Conservation (phyloP, 495 filamentous ascomycete species). For the Tuber borchii region DNA sequence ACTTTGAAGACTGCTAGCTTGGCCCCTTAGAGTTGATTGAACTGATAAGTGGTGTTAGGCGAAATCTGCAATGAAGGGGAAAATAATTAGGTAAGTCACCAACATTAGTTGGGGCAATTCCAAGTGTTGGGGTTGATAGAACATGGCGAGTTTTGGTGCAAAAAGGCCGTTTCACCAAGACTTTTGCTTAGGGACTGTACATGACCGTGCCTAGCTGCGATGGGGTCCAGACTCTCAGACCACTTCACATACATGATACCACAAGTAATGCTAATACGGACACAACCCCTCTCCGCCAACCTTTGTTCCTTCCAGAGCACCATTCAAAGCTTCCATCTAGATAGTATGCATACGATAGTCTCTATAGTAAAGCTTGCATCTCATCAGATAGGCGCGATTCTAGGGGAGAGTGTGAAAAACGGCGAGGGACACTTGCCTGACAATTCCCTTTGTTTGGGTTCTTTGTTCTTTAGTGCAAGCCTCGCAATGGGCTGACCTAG, state of each 20-base stretch:
- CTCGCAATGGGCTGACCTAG: no score
- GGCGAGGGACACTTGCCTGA: not conserved
- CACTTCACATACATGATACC: not conserved
- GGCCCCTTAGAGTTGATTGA: no score
- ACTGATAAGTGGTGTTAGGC: no score
- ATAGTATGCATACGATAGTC: not conserved
- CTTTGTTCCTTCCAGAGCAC: not conserved
- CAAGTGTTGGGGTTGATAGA: no score
- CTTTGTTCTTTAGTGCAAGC: not conserved
- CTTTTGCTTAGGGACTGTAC: no score
- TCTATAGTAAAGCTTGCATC: not conserved
- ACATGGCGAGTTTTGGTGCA: no score
- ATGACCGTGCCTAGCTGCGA: not conserved
- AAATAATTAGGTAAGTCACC: no score
- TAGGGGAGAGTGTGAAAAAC: not conserved
- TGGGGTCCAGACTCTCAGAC: not conserved
- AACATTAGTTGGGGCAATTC: no score
- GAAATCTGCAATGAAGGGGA: no score
- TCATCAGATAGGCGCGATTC: not conserved
- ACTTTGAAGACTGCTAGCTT: no score
- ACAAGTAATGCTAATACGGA: not conserved
- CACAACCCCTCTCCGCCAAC: not conserved
- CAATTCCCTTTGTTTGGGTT: not conserved
- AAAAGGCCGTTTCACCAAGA: no score
- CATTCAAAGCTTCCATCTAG: not conserved